These are phyloP conservation scores for Leccinellum albellum DNA, from an alignment of 768 basidiomycete genomes.

Conservation along the genomic window DNA sequence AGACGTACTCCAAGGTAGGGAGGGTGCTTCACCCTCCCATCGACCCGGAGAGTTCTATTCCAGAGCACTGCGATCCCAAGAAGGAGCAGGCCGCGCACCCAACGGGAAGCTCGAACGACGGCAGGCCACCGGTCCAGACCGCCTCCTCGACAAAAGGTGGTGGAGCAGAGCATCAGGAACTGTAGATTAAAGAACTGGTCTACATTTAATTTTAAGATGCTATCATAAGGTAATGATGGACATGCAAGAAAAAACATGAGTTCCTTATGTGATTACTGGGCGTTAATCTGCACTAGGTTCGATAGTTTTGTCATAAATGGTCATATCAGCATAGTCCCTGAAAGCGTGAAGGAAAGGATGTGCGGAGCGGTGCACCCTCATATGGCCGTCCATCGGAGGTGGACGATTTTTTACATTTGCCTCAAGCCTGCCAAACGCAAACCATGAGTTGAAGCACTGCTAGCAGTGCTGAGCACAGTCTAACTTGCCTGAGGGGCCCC, in stretches of 20 bases:
- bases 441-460: constrained; percentile 18
- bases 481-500: constrained; percentile 46
- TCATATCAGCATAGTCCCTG: constrained; percentile 24
- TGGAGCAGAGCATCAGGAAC: constrained; percentile 22
- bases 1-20: constrained; percentile 76
- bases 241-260: constrained; percentile 24
- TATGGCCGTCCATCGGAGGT: neutral
- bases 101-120: constrained; percentile 27
- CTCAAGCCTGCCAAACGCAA: constrained; percentile 27
- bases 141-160: constrained; percentile 7
- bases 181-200: constrained; percentile 25
- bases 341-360: neutral
- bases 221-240: constrained; percentile 19
- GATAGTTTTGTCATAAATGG: constrained; percentile 26
- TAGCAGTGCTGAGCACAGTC: constrained; percentile 15
- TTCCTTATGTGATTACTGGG: constrained; percentile 9
- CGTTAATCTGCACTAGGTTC: neutral
- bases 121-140: constrained; percentile 27
- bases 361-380: neutral
- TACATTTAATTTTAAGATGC: constrained; percentile 12
- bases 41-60: constrained; percentile 71
- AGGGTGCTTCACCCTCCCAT: constrained; percentile 72
- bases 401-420: constrained; percentile 13
- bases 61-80: constrained; percentile 69
- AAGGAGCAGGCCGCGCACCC: constrained; percentile 37